phyloP scores from a whole-genome alignment of 441 rosid genomes.

The Theobroma grandiflorum region DNA sequence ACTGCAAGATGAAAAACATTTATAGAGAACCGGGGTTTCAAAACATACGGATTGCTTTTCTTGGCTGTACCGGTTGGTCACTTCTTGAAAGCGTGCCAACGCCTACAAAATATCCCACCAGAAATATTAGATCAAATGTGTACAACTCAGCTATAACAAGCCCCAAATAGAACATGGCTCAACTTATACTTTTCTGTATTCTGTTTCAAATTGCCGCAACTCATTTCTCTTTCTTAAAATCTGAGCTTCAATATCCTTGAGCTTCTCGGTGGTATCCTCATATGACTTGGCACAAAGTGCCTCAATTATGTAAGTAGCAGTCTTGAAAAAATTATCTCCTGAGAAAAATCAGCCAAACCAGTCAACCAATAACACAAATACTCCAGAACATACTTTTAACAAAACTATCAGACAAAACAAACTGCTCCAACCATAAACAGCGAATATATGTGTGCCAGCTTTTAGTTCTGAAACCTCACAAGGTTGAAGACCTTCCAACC shows the following conservation, averaged over 20 bases:
- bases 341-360: constrained; percentile 36
- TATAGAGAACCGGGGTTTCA: constrained; percentile 18
- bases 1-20: constrained; percentile 11
- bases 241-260: constrained; percentile 88
- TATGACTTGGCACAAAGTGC: constrained; percentile 88
- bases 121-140: constrained; percentile 17
- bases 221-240: constrained; percentile 90
- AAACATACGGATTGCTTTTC: constrained; percentile 90
- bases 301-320: constrained; percentile 93
- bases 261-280: constrained; percentile 78
- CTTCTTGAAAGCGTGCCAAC: constrained; percentile 93
- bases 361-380: constrained; percentile 25
- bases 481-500: constrained; percentile 99
- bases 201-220: constrained; percentile 89
- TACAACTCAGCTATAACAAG: neutral
- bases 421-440: constrained; percentile 86
- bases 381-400: constrained; percentile 15
- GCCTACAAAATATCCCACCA: constrained; percentile 60
- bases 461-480: constrained; percentile 93
- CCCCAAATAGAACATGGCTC: neutral
- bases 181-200: constrained; percentile 79
- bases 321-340: constrained; percentile 98
- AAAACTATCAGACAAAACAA: constrained; percentile 20
- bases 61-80: constrained; percentile 81
- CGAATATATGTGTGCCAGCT: constrained; percentile 97